Evolutionary conservation across 192 early-diverging fungal species (phyloP).

Genomic region (Podila verticillata): DNA sequence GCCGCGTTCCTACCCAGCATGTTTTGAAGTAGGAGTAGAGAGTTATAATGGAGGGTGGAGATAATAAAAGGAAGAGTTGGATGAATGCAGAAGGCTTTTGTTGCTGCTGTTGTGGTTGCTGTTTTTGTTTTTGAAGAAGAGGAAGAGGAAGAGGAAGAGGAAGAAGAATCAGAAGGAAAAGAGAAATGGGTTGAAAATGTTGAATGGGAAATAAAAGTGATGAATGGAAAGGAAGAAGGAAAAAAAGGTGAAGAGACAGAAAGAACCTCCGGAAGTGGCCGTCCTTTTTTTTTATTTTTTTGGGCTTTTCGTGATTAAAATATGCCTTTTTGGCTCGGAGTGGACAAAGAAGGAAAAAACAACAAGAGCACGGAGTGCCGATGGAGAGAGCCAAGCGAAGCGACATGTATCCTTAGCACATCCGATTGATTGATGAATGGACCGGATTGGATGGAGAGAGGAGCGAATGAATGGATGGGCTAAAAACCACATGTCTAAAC

Average conservation of each 20-base stretch:
- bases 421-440: too few relatives aligned
- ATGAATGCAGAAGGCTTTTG: not conserved
- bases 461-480: too few relatives aligned
- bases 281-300: conserved; percentile 3
- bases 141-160: too few relatives aligned
- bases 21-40: not conserved
- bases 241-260: not conserved
- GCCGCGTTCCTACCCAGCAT: conserved; percentile 46
- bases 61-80: not conserved
- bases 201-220: not conserved
- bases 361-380: not conserved
- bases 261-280: not conserved
- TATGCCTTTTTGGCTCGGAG: conserved; percentile 1
- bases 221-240: not conserved
- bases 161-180: not conserved
- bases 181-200: not conserved
- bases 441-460: too few relatives aligned
- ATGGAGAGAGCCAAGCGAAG: too few relatives aligned
- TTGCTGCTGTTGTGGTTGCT: too few relatives aligned
- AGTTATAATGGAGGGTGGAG: not conserved
- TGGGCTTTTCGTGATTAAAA: not conserved
- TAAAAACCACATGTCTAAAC: too few relatives aligned
- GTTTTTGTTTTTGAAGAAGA: too few relatives aligned
- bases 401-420: too few relatives aligned
- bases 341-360: not conserved